phyloP scores from a whole-genome alignment of 768 basidiomycete species.

The Lentinula boryana region DNA sequence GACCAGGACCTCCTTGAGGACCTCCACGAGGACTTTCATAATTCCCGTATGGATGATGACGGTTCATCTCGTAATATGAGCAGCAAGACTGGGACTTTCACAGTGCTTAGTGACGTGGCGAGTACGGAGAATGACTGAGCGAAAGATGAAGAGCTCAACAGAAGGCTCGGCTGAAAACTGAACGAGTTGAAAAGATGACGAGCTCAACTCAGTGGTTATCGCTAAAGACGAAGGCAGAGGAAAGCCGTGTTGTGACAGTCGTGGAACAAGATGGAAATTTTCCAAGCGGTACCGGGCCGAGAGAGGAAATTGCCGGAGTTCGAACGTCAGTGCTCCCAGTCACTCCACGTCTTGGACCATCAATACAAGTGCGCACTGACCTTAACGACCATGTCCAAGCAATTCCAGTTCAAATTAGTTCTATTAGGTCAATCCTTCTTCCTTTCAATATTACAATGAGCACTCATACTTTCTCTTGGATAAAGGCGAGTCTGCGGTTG shows the following conservation, averaged over 20 bases:
- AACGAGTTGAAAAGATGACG: slow-evolving; percentile 5
- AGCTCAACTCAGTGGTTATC: slow-evolving; percentile 19
- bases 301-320: background rate
- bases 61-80: slow-evolving; percentile 56
- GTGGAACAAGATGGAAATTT: slow-evolving; percentile 5
- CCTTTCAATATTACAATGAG: background rate
- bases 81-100: slow-evolving; percentile 14
- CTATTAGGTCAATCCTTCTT: slow-evolving; percentile 64
- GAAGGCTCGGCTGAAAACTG: background rate
- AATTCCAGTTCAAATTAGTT: slow-evolving; percentile 94
- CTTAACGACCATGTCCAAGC: slow-evolving; percentile 71
- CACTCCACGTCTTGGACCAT: background rate
- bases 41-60: slow-evolving; percentile 82
- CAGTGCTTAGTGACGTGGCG: slow-evolving; percentile 11
- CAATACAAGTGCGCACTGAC: background rate
- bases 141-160: slow-evolving; percentile 20
- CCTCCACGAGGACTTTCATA: slow-evolving; percentile 53
- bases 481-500: slow-evolving; percentile 93
- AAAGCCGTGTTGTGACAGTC: slow-evolving; percentile 9
- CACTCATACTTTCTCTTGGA: background rate
- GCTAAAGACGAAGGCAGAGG: background rate
- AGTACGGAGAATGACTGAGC: slow-evolving; percentile 7
- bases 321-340: background rate
- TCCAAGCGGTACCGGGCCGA: background rate
- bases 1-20: slow-evolving; percentile 58